Conservation (phyloP, 2,329 filamentous ascomycete species). For the Ophiostoma piceae region DNA sequence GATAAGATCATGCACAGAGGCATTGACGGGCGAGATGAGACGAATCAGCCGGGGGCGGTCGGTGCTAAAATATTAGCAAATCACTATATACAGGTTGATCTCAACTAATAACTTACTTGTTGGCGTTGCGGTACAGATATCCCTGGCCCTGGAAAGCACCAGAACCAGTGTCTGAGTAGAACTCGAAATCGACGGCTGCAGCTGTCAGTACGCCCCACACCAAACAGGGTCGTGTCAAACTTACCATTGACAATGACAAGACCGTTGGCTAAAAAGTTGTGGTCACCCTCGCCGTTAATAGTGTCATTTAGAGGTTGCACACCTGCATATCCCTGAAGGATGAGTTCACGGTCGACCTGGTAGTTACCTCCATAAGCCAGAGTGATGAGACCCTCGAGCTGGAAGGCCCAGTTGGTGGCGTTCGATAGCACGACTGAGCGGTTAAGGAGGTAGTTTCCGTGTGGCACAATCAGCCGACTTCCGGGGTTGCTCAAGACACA, state of each 20-base stretch:
- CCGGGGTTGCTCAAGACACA: not conserved
- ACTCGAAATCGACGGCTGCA: slow-evolving; percentile 40
- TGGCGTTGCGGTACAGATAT: slow-evolving; percentile 37
- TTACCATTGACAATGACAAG: slow-evolving; percentile 34
- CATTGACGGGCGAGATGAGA: not conserved
- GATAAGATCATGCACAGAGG: not conserved
- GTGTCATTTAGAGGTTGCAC: slow-evolving; percentile 31
- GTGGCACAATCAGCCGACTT: not conserved
- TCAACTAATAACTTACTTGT: slow-evolving; percentile 10
- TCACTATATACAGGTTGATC: too few relatives aligned
- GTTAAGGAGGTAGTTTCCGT: slow-evolving; percentile 23
- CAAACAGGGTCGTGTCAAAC: not conserved
- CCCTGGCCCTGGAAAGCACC: slow-evolving; percentile 48
- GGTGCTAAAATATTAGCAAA: not conserved
- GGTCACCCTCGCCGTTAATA: slow-evolving; percentile 35
- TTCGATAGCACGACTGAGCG: slow-evolving; percentile 27
- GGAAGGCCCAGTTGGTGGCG: slow-evolving; percentile 32
- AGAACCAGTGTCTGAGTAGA: slow-evolving; percentile 39
- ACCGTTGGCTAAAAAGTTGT: slow-evolving; percentile 31
- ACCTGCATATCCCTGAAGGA: slow-evolving; percentile 33
- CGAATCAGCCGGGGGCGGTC: not conserved
- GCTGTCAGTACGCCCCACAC: not conserved
- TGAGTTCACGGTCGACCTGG: slow-evolving; percentile 31
- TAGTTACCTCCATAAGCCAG: slow-evolving; percentile 32
- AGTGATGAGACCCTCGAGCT: slow-evolving; percentile 33